These are phyloP conservation scores for Smallanthus sonchifolius DNA, from an alignment of 129 eudicot species.

Conservation along the genomic window DNA sequence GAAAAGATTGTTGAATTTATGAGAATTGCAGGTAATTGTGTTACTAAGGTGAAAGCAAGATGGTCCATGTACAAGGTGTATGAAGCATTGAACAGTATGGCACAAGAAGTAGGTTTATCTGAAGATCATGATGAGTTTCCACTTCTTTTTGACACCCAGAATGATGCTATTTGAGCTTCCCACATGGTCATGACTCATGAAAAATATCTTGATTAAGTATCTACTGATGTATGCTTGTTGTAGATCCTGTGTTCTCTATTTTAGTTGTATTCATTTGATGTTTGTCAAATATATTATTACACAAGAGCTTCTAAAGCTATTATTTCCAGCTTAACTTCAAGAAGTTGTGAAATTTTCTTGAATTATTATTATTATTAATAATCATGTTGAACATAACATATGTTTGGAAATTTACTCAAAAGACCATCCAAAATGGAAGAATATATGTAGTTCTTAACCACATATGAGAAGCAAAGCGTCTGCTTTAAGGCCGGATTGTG, in stretches of 20 bases:
- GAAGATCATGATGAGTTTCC: constrained; percentile 85
- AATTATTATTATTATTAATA: too few species aligned
- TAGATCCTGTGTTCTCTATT: constrained; percentile 24
- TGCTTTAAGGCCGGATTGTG: too few species aligned
- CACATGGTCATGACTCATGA: constrained; percentile 4
- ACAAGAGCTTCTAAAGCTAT: not conserved
- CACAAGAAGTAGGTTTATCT: constrained; percentile 56
- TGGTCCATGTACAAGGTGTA: constrained; percentile 86
- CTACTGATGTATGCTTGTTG: constrained; percentile 21
- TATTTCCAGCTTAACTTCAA: not conserved
- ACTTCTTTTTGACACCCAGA: constrained; percentile 48
- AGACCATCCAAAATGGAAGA: too few species aligned
- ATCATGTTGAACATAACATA: too few species aligned
- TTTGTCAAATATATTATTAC: constrained; percentile 22
- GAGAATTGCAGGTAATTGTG: constrained; percentile 61
- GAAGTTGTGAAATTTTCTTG: not conserved
- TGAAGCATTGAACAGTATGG: constrained; percentile 62
- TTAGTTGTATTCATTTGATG: constrained; percentile 13
- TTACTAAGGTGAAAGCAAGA: constrained; percentile 50
- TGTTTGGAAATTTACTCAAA: too few species aligned
- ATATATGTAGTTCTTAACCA: too few species aligned
- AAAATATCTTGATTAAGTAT: not conserved
- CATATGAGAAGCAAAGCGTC: too few species aligned
- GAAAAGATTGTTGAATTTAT: constrained; percentile 58
- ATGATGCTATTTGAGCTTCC: constrained; percentile 16